Evolutionary conservation across 495 filamentous ascomycete genomes (phyloP), one percentile per base, ranked within the genome.

Genomic region (Aspergillus panamensis): DNA sequence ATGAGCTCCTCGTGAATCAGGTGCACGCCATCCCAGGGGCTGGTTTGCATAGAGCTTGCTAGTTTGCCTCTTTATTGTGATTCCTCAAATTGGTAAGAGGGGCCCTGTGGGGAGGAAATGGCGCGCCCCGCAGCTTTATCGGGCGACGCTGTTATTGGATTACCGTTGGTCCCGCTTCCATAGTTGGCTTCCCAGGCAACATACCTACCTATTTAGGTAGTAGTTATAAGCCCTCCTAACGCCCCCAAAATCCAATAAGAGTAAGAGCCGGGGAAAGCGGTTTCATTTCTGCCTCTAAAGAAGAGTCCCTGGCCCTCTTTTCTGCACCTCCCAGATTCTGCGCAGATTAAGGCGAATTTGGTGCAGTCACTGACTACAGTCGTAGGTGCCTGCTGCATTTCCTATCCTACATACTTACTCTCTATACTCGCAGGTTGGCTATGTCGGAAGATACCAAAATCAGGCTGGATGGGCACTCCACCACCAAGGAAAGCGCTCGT

Each of bases 401-500:
- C 1, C 14, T 39, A 39, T n/a, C 14, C 14, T 39, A 10, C 6
- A 3, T 39, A 10, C 6, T 3, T 39, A 39, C 35, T 10, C 3
- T 39, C 14, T 39, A 12, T 39, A 39, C 35, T 39, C 2, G 35
- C 3, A 10, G 6, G 35, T n/a, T 39, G 35, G 35, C 17, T 6
- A 45, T 45, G 42, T 6, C 42, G 42, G 42, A 4, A 21, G 16
- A 45, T 17, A n/a, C 19, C 16, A 9, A 20, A 8, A 21, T 10
- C 16, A 7, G 3, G 16, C n/a, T n/a, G 9, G 19, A 20, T 17
- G n/a, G 14, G 19, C 42, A 8, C 5, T 6, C 42, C 16, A 21
- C 7, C n/a, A 16, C n/a, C 17, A 29, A 33, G 6, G 48, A 48
- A 44, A 42, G 32, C 9, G 61, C 61, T 40, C 61, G 57, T 53